Evolutionary conservation across 441 rosid species (phyloP).

Genomic region (Arabidopsis hybrid): DNA sequence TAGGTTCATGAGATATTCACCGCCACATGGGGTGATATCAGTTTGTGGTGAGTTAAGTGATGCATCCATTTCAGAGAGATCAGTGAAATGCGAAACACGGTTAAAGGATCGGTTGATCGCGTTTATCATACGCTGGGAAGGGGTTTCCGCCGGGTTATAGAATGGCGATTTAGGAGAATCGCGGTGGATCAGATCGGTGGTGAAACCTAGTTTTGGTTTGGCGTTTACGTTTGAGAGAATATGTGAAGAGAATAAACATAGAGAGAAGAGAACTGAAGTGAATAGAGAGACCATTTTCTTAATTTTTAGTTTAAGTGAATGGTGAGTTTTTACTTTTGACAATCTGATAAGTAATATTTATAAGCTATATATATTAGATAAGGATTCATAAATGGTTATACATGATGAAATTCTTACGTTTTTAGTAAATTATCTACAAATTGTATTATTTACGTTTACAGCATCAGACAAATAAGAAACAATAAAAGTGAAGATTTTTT

Average conservation of each 20-base stretch:
- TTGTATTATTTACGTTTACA: not conserved
- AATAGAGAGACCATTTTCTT: constrained; percentile 19
- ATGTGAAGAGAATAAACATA: constrained; percentile 16
- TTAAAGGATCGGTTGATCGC: constrained; percentile 45
- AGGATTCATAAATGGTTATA: not conserved
- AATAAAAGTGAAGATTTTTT: not conserved
- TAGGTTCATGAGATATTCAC: not conserved
- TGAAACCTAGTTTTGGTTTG: constrained; percentile 21
- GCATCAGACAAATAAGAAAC: not conserved
- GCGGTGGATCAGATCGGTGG: constrained; percentile 24
- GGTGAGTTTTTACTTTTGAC: constrained; percentile 14
- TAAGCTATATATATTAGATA: constrained; percentile 8
- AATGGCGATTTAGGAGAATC: constrained; percentile 40
- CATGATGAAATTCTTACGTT: not conserved
- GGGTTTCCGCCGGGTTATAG: constrained; percentile 53
- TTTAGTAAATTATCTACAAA: not conserved
- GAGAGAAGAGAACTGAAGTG: constrained; percentile 9
- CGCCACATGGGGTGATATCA: not conserved
- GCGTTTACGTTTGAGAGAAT: constrained; percentile 18
- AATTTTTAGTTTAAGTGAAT: not conserved
- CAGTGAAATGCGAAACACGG: constrained; percentile 30
- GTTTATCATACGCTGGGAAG: constrained; percentile 28
- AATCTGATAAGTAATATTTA: not conserved
- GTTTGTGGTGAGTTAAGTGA: constrained; percentile 27
- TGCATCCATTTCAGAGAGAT: not conserved